phyloP scores from a whole-genome alignment of 2,329 filamentous ascomycete genomes.

The Fusarium begoniae region DNA sequence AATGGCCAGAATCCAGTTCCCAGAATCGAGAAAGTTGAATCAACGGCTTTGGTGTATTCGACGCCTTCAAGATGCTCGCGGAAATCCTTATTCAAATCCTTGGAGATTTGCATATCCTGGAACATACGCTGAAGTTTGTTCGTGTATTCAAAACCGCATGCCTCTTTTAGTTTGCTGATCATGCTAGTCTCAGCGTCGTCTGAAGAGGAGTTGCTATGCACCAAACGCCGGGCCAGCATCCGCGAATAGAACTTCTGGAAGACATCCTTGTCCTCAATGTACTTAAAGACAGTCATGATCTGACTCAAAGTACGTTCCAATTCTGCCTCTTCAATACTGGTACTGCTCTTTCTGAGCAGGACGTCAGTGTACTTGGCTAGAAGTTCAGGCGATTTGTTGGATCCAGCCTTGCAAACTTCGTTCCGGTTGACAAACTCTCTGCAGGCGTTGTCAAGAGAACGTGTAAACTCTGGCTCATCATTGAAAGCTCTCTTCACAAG shows the following conservation, averaged over 20 bases:
- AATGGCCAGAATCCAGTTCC: slow-evolving; percentile 98
- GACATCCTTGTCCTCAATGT: slow-evolving; percentile 99
- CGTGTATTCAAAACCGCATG: slow-evolving; percentile 98
- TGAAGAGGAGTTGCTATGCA: slow-evolving; percentile 94
- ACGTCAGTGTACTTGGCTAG: slow-evolving; percentile 96
- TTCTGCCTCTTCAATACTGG: slow-evolving; percentile 92
- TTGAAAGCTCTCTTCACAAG: slow-evolving; percentile 93
- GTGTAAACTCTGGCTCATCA: slow-evolving; percentile 95
- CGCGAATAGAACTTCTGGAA: slow-evolving; percentile 99
- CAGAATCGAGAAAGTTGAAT: slow-evolving; percentile 90
- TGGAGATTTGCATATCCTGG: slow-evolving; percentile 99
- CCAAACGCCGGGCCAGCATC: slow-evolving; percentile 92
- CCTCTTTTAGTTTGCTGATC: slow-evolving; percentile 99
- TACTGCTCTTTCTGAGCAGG: slow-evolving; percentile 89
- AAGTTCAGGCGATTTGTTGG: slow-evolving; percentile 92
- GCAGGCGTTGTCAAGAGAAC: slow-evolving; percentile 95
- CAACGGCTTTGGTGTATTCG: slow-evolving; percentile 72
- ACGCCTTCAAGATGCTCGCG: slow-evolving; percentile 73
- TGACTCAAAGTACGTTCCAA: slow-evolving; percentile 87
- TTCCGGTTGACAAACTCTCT: slow-evolving; percentile 98
- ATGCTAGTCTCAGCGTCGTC: slow-evolving; percentile 98
- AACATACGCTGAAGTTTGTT: slow-evolving; percentile 99
- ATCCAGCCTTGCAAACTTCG: slow-evolving; percentile 91
- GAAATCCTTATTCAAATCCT: slow-evolving; percentile 92
- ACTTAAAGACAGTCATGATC: slow-evolving; percentile 99